These are phyloP conservation scores for Arthrinium puccinioides DNA, from an alignment of 2,329 filamentous ascomycete species.

Conservation along the genomic window DNA sequence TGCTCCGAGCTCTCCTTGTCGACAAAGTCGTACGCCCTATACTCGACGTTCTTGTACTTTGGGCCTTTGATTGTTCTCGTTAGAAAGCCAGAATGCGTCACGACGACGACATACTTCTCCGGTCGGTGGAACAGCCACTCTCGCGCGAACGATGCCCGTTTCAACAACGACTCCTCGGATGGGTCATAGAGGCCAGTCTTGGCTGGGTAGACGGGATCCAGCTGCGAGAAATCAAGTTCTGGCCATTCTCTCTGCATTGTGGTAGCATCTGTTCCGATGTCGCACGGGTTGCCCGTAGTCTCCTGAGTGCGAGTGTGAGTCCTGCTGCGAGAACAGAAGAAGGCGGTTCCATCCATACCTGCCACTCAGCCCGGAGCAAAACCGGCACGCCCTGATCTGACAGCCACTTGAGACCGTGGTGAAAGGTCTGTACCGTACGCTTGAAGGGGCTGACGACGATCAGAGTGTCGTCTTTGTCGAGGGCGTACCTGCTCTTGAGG, in stretches of 20 bases:
- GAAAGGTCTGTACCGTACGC: conserved; percentile 21
- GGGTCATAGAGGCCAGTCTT: conserved; percentile 23
- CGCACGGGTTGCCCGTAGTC: conserved; percentile 22
- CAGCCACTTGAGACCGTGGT: conserved; percentile 21
- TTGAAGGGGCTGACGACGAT: conserved; percentile 23
- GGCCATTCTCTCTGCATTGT: conserved; percentile 19
- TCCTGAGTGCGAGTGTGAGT: conserved; percentile 12
- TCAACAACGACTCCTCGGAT: conserved; percentile 17
- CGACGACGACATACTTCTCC: conserved; percentile 22
- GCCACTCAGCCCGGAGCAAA: conserved; percentile 24
- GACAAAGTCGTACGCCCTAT: conserved; percentile 16
- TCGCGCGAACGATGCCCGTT: conserved; percentile 17
- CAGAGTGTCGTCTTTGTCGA: conserved; percentile 14
- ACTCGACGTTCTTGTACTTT: conserved; percentile 22
- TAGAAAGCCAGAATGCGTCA: conserved; percentile 24
- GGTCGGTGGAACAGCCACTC: conserved; percentile 19
- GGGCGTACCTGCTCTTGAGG: conserved; percentile 15
- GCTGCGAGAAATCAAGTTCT: conserved; percentile 20
- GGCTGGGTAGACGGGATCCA: conserved; percentile 22
- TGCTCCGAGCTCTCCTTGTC: background rate
- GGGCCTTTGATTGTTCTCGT: conserved; percentile 16
- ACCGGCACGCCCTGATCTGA: conserved; percentile 17
- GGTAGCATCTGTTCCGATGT: conserved; percentile 16
- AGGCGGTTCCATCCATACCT: conserved; percentile 14
- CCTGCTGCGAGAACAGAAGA: conserved; percentile 2